Evolutionary conservation across 352 stramenopile genomes (phyloP).

Genomic region (Globisporangium nunn): DNA sequence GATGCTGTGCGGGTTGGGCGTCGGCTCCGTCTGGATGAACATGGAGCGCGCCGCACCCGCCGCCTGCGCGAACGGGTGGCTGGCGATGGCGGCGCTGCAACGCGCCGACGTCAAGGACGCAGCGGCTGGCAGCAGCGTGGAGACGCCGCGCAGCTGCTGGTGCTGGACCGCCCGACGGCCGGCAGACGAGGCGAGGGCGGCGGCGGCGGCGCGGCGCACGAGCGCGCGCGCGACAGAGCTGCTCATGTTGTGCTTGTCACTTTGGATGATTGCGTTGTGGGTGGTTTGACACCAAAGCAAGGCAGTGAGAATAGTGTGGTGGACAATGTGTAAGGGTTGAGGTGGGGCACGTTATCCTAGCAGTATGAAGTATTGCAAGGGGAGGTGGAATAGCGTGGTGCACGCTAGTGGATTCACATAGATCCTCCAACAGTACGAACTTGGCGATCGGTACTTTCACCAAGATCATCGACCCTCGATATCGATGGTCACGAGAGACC

Average conservation of each 20-base stretch:
- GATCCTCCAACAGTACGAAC: too few relatives aligned
- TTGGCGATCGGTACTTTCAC: too few relatives aligned
- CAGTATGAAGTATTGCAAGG: too few relatives aligned
- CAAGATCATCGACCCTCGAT: too few relatives aligned
- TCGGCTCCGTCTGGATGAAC: constrained; percentile 98
- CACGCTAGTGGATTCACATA: too few relatives aligned
- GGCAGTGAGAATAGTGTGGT: too few relatives aligned
- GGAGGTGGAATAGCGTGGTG: too few relatives aligned
- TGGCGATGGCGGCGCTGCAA: neutral
- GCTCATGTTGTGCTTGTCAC: neutral
- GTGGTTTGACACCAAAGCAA: neutral
- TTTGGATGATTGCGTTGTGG: neutral
- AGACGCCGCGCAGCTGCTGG: constrained; percentile 1
- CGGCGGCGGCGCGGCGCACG: constrained; percentile 15
- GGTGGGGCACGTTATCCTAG: too few relatives aligned
- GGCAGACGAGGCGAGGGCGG: neutral
- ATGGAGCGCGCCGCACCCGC: constrained; percentile 75
- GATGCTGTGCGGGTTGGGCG: constrained; percentile 96
- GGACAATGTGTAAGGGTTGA: too few relatives aligned
- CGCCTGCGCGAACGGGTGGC: constrained; percentile 5
- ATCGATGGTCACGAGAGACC: too few relatives aligned
- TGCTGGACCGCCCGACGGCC: neutral
- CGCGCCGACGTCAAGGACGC: neutral
- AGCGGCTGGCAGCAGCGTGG: constrained; percentile 1
- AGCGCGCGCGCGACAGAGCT: constrained; percentile 17